These are phyloP conservation scores for Termitomyces sp. DNA, from an alignment of 768 basidiomycete genomes.

Conservation along the genomic window DNA sequence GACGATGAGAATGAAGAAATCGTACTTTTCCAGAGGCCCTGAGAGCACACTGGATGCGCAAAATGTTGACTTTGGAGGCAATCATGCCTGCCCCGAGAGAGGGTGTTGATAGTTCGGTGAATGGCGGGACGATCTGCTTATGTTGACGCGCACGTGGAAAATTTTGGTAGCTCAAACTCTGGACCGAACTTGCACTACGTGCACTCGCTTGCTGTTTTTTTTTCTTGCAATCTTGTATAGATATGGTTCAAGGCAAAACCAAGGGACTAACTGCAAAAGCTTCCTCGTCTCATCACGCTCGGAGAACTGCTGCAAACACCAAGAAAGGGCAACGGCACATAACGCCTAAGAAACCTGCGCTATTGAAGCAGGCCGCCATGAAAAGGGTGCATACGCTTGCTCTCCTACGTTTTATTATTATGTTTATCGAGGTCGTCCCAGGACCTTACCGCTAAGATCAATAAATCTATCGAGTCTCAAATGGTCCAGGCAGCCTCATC, in stretches of 20 bases:
- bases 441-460: slow-evolving; percentile 88
- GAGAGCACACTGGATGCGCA: slow-evolving; percentile 51
- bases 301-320: slow-evolving; percentile 61
- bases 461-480: slow-evolving; percentile 86
- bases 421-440: slow-evolving; percentile 23
- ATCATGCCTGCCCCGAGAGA: slow-evolving; percentile 30
- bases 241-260: slow-evolving; percentile 79
- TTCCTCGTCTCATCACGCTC: slow-evolving; percentile 49
- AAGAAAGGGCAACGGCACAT: slow-evolving; percentile 80
- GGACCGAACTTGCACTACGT: neutral
- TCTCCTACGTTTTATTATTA: neutral
- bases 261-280: slow-evolving; percentile 66
- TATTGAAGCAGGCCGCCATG: slow-evolving; percentile 73
- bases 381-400: slow-evolving; percentile 51
- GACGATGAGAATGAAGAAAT: neutral
- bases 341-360: slow-evolving; percentile 74
- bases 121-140: slow-evolving; percentile 31
- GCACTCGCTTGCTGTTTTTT: neutral
- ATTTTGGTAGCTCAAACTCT: slow-evolving; percentile 23
- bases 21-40: slow-evolving; percentile 41
- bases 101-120: slow-evolving; percentile 30
- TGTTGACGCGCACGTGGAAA: slow-evolving; percentile 17
- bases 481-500: slow-evolving; percentile 86
- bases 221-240: neutral
- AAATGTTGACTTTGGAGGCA: slow-evolving; percentile 38